Percentiles rank a stretch among this genome's conserved stretches.
phyloP scores from a whole-genome alignment of 306 rosid species.

The Dalbergia cochinchinensis region DNA sequence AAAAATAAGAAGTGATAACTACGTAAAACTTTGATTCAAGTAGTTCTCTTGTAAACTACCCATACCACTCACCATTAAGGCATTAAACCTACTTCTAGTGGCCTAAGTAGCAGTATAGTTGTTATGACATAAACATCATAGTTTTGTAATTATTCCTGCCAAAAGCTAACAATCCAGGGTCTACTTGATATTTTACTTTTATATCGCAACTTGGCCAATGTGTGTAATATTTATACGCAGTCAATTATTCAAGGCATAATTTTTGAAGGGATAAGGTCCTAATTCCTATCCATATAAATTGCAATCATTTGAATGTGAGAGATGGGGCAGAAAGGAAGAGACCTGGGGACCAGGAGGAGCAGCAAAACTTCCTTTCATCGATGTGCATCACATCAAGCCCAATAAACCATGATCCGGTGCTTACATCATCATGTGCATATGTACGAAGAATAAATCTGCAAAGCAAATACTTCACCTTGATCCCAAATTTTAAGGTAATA shows the following conservation, averaged over 20 bases:
- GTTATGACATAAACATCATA: neutral
- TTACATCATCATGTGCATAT: slow-evolving; percentile 75
- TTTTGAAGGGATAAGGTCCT: slow-evolving; percentile 20
- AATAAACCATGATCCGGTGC: slow-evolving; percentile 82
- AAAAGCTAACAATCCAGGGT: neutral
- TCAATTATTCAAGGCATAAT: neutral
- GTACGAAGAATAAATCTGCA: slow-evolving; percentile 69
- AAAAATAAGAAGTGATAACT: neutral
- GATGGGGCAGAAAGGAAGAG: slow-evolving; percentile 42
- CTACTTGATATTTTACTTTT: slow-evolving; percentile 11
- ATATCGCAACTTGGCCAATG: slow-evolving; percentile 7
- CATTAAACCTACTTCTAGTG: neutral
- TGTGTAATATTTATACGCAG: slow-evolving; percentile 2
- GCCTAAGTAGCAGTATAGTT: neutral
- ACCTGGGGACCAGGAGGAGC: slow-evolving; percentile 72
- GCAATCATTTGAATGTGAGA: slow-evolving; percentile 9
- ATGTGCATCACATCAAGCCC: slow-evolving; percentile 71
- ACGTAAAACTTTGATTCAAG: neutral
- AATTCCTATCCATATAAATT: slow-evolving; percentile 31
- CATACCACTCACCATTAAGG: neutral
- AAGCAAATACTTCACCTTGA: slow-evolving; percentile 40
- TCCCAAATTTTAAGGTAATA: slow-evolving; percentile 29
- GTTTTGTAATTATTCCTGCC: neutral
- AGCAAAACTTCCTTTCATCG: slow-evolving; percentile 69
- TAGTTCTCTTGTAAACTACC: neutral